These are phyloP conservation scores for Baudoinia panamericana DNA, from an alignment of 495 filamentous ascomycete genomes.

Conservation along the genomic window DNA sequence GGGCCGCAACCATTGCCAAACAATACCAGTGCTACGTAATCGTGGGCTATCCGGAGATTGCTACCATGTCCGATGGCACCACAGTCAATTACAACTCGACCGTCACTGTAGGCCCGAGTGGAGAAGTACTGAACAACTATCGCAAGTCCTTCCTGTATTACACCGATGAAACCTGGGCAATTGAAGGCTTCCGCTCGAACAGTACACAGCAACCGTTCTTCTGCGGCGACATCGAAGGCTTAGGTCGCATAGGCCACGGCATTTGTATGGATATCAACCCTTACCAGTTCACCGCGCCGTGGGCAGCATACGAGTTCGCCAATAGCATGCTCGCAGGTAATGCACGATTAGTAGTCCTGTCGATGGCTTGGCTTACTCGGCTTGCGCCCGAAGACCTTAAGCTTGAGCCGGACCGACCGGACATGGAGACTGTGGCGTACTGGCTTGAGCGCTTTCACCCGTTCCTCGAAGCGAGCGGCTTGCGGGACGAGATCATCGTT, in stretches of 20 bases:
- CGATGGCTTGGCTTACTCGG: constrained; percentile 78
- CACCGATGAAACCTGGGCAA: constrained; percentile 84
- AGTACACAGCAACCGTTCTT: constrained; percentile 4
- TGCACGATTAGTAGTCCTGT: constrained; percentile 62
- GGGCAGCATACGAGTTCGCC: constrained; percentile 74
- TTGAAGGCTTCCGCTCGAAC: constrained; percentile 44
- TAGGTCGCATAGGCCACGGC: constrained; percentile 55
- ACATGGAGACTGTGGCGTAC: constrained; percentile 71
- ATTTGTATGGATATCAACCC: constrained; percentile 87
- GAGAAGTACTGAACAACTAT: constrained; percentile 66
- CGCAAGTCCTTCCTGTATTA: constrained; percentile 83
- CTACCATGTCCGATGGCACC: background rate
- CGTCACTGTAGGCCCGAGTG: constrained; percentile 59
- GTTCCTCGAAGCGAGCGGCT: constrained; percentile 42
- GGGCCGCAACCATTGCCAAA: constrained; percentile 63
- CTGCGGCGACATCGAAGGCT: constrained; percentile 5
- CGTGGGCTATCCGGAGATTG: constrained; percentile 73
- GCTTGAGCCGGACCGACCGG: constrained; percentile 42
- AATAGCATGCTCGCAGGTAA: constrained; percentile 51
- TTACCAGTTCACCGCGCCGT: constrained; percentile 65
- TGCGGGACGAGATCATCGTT: constrained; percentile 49
- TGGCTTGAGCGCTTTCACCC: constrained; percentile 80
- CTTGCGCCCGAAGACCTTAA: constrained; percentile 35
- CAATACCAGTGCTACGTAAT: constrained; percentile 68
- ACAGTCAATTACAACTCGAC: constrained; percentile 65